Evolutionary conservation across 2,329 filamentous ascomycete genomes (phyloP).

Genomic region (Fusarium sp.): DNA sequence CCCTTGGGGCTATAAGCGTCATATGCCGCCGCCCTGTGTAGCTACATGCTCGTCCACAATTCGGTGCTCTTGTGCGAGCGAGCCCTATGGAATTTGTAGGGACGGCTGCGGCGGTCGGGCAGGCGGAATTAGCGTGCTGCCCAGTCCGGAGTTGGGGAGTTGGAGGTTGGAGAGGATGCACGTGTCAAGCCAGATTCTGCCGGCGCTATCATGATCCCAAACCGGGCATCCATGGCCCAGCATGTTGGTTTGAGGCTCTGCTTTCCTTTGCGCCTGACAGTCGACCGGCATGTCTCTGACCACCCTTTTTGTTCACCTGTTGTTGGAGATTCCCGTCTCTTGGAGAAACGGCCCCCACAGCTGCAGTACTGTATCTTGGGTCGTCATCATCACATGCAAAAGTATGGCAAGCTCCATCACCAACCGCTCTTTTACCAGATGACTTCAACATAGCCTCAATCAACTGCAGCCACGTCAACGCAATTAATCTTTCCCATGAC

Average conservation of each 20-base stretch:
- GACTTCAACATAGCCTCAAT: not conserved
- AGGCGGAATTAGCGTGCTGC: slow-evolving; percentile 32
- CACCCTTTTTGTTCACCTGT: not conserved
- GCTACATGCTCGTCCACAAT: not conserved
- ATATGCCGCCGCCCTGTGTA: slow-evolving; percentile 8
- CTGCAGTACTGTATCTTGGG: no score
- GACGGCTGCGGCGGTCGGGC: slow-evolving; percentile 29
- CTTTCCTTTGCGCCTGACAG: slow-evolving; percentile 5
- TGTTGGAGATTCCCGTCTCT: slow-evolving; percentile 6
- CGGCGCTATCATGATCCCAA: slow-evolving; percentile 1
- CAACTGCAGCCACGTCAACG: not conserved
- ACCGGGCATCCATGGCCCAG: not conserved
- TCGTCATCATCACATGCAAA: slow-evolving; percentile 46
- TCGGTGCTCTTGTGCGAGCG: not conserved
- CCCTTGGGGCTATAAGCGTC: not conserved
- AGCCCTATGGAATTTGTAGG: not conserved
- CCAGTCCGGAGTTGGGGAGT: slow-evolving; percentile 1
- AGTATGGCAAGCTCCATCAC: not conserved
- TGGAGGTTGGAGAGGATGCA: not conserved
- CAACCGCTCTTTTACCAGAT: slow-evolving; percentile 2
- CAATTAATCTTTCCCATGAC: slow-evolving; percentile 10
- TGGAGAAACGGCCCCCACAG: slow-evolving; percentile 41
- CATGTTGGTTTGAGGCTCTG: slow-evolving; percentile 22
- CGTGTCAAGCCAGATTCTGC: slow-evolving; percentile 13
- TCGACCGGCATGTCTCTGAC: slow-evolving; percentile 4